Conservation (phyloP, 257 asterid species). For the Striga asiatica region DNA sequence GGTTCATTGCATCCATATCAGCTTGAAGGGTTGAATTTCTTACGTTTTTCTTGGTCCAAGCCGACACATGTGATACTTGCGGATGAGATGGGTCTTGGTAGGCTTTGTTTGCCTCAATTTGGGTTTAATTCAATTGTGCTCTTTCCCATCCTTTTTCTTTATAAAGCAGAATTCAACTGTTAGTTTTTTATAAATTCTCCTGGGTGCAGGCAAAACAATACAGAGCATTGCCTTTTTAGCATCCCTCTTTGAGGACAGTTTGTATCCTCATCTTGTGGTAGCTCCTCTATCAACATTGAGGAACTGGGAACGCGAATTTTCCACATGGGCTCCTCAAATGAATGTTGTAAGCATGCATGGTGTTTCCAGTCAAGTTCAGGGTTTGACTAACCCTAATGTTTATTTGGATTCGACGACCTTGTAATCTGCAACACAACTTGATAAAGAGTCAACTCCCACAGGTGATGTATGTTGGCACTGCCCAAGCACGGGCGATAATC, state of each 20-base stretch:
- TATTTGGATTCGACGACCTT: conserved; percentile 5
- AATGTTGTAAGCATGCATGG: conserved; percentile 73
- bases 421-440: conserved; percentile 14
- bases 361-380: conserved; percentile 9
- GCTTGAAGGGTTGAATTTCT: conserved; percentile 98
- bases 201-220: conserved; percentile 81
- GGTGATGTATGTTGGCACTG: conserved; percentile 92
- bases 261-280: conserved; percentile 82
- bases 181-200: conserved; percentile 15
- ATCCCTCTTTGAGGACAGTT: conserved; percentile 73
- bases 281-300: conserved; percentile 98
- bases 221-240: conserved; percentile 98
- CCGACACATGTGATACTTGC: conserved; percentile 98
- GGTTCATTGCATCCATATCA: conserved; percentile 98
- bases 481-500: conserved; percentile 72
- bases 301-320: conserved; percentile 99
- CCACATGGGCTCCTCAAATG: conserved; percentile 99
- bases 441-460: conserved; percentile 32
- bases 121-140: neutral
- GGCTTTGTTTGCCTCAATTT: conserved; percentile 18
- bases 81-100: conserved; percentile 99
- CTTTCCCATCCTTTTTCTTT: conserved; percentile 1
- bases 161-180: conserved; percentile 10
- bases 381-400: conserved; percentile 10
- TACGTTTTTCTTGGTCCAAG: conserved; percentile 95